Base-by-base conservation (phyloP, 345 rosid species). In the Punica granatum region DNA sequence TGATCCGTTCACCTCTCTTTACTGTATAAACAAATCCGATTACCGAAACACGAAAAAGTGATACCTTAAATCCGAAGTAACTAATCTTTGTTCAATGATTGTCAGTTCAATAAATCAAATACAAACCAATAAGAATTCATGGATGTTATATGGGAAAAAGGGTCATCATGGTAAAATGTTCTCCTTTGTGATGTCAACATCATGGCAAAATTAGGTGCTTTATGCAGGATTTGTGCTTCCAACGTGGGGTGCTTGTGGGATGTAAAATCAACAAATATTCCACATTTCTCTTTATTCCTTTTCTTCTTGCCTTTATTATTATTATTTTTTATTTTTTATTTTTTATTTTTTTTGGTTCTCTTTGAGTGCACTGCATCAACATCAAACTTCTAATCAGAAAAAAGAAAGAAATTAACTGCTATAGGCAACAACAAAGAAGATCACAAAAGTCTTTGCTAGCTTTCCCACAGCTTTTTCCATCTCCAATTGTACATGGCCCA, bases 391-490 rank as follows among this genome's bases (percentile, higher is more conserved):
- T 13, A 26, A 56, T 56, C 61, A 28, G 34, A 26, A 56, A 54
- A 48, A 48, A 19, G 11, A 37, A 19, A 30, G 21, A 15, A 39
- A 19, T 35, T 1, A 25, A 62, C 58, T 23, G 13, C 14, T 0
- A 51, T 8, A 18, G 41, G 6, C 11, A 56, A 56, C 61, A 56
- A 56, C 61, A 54, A 54, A 54, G 61, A 56, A 26, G 61, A 56
- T 56, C 61, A 56, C 61, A 56, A 56, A 56, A 56, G 61, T 28
- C 61, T 28, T 54, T 21, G 60, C 7, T 56, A 30, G 61, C 61
- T 56, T 56, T 56, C 61, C 61, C 61, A 26, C 61, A 56, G 61
- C 61, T 15, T 56, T 56, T 56, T 54, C 31, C 60, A n/a, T 25
- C 31, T 54, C 60, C 60, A 54, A 25, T 54, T 23, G 23, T 25